phyloP scores from a whole-genome alignment of 371 early-diverging fungal species.

The Haplosporangium sp. region DNA sequence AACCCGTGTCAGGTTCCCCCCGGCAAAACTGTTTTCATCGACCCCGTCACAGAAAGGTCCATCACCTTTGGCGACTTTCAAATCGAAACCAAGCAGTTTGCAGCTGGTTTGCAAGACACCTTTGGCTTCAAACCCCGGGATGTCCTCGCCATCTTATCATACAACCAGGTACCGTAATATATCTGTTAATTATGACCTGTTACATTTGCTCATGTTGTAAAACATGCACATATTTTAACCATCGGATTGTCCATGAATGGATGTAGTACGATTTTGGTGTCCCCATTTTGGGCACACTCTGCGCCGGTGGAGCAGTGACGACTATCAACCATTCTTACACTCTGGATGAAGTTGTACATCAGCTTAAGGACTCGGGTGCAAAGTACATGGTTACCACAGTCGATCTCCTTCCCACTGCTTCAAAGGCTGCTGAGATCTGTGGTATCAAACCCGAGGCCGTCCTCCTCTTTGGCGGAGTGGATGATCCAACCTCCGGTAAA shows the following conservation, averaged over 20 bases:
- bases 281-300: constrained; percentile 51
- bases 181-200: background rate
- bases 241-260: background rate
- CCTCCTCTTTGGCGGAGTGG: constrained; percentile 68
- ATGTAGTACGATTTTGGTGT: constrained; percentile 52
- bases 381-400: constrained; percentile 65
- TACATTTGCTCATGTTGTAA: background rate
- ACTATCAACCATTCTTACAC: constrained; percentile 85
- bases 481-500: constrained; percentile 27
- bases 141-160: constrained; percentile 74
- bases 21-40: constrained; percentile 64
- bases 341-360: constrained; percentile 77
- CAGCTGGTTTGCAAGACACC: constrained; percentile 73
- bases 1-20: constrained; percentile 54
- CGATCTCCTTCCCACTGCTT: constrained; percentile 62
- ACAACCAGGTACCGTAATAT: constrained; percentile 68
- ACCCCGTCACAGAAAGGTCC: constrained; percentile 62
- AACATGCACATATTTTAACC: too few species aligned
- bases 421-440: constrained; percentile 66
- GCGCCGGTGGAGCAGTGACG: constrained; percentile 74
- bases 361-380: constrained; percentile 76
- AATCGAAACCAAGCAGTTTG: constrained; percentile 66
- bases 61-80: constrained; percentile 75
- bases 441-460: constrained; percentile 64
- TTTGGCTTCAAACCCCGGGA: constrained; percentile 69